A percentile compares a stretch with the other conserved stretches of the same genome.
phyloP scores from a whole-genome alignment of 2,329 filamentous ascomycete species.

The Colletotrichum sansevieriae region DNA sequence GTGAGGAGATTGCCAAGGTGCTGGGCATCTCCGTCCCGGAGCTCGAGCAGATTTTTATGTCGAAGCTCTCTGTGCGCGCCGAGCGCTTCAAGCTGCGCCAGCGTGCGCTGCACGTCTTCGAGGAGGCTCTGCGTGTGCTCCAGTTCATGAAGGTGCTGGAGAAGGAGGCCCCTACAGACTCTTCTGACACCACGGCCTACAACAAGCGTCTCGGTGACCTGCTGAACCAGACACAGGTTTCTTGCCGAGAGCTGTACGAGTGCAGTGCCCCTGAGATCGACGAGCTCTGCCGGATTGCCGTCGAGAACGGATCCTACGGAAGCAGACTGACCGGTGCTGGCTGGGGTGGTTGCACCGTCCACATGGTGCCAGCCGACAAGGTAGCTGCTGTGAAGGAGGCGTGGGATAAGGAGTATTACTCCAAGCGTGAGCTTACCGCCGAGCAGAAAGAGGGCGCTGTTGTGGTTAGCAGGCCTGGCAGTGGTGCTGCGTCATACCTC shows the following conservation, averaged over 20 bases:
- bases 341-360: slow-evolving; percentile 97
- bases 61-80: slow-evolving; percentile 89
- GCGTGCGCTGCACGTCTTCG: slow-evolving; percentile 90
- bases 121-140: slow-evolving; percentile 87
- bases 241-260: slow-evolving; percentile 88
- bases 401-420: slow-evolving; percentile 86
- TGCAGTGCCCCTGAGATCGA: slow-evolving; percentile 96
- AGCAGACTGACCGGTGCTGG: slow-evolving; percentile 91
- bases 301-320: slow-evolving; percentile 83
- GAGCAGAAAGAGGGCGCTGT: slow-evolving; percentile 85
- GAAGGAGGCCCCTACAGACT: slow-evolving; percentile 54
- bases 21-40: slow-evolving; percentile 78
- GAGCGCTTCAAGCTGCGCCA: slow-evolving; percentile 89
- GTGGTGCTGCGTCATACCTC: slow-evolving; percentile 72
- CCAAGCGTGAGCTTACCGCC: slow-evolving; percentile 71
- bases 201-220: slow-evolving; percentile 81
- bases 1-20: slow-evolving; percentile 82
- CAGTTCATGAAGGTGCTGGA: slow-evolving; percentile 85
- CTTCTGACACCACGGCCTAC: slow-evolving; percentile 68
- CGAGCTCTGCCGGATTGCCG: slow-evolving; percentile 84
- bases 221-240: slow-evolving; percentile 90
- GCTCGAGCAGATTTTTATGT: slow-evolving; percentile 83
- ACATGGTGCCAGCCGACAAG: slow-evolving; percentile 87
- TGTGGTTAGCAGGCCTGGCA: slow-evolving; percentile 88
- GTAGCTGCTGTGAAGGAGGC: slow-evolving; percentile 83